phyloP scores from a whole-genome alignment of 805 yeast species.

The Sungouiozyma intestinalis region DNA sequence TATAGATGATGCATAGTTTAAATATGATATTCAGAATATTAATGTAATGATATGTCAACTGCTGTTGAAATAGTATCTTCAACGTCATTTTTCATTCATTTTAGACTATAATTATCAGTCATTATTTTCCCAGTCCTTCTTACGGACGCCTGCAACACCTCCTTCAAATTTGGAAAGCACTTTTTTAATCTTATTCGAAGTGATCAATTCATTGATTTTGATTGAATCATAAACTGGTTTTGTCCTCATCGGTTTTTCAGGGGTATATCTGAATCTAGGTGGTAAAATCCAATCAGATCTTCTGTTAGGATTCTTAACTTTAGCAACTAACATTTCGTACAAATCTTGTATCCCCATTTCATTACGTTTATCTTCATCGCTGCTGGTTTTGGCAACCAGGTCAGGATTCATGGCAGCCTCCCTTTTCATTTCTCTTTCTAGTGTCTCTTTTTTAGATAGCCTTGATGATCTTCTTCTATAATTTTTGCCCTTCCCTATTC shows the following conservation, averaged over 20 bases:
- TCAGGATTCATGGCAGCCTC: background rate
- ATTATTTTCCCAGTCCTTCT: slow-evolving; percentile 8
- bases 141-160: slow-evolving; percentile 26
- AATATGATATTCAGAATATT: background rate
- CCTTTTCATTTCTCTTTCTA: slow-evolving; percentile 4
- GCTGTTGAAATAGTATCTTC: no score
- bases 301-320: slow-evolving; percentile 22
- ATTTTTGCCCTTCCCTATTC: background rate
- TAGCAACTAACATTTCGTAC: slow-evolving; percentile 24
- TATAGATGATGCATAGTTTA: background rate
- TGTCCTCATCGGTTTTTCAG: slow-evolving; percentile 26
- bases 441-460: slow-evolving; percentile 5
- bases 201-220: slow-evolving; percentile 23
- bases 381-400: background rate
- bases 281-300: slow-evolving; percentile 29
- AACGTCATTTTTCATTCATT: no score
- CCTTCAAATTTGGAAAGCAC: slow-evolving; percentile 26
- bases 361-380: slow-evolving; percentile 3
- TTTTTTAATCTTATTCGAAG: slow-evolving; percentile 16
- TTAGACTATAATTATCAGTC: background rate
- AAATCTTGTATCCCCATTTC: slow-evolving; percentile 16
- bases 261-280: slow-evolving; percentile 21
- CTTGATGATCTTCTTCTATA: slow-evolving; percentile 10
- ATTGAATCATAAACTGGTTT: slow-evolving; percentile 24
- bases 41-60: no score